Base-by-base conservation (phyloP, 495 filamentous ascomycete species). In the Glarea lozoyensis region DNA sequence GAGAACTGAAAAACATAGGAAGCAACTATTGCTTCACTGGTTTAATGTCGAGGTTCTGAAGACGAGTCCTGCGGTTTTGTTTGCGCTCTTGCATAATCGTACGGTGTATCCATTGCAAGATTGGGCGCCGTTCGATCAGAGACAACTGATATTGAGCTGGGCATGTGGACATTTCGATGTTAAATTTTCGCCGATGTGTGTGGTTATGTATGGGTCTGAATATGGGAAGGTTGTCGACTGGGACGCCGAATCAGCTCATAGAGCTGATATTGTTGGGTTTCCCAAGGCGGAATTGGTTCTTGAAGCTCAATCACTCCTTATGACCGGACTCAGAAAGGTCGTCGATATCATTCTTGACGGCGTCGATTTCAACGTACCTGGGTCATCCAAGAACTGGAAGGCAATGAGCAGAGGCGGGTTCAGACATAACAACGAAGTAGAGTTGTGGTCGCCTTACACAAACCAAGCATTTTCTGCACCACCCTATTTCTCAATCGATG, bases 101-200 rank as follows among this genome's bases (percentile, higher is more conserved):
- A 33, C 31, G 16, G 16, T 23, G 13, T 44, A 44, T 35, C 25
- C 42, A 12, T 31, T 31, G 2, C 27, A 34, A 23, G 25, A 36
- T 20, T 44, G 42, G 42, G 42, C 42, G 13, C 27, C 42, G 2
- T 44, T 44, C 42, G 42, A 44, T 21, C 18, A 18, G 25, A 44
- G 12, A 19, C 42, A 44, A 34, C 18, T 44, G 15, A 35, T 22
- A 19, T 12, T 7, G n/a, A 29, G n/a, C n/a, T 29, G 25, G 25
- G 25, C 25, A 7, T 7, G 7, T n/a, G 25, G 25, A 34, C 6
- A 19, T 21, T 23, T 44, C 27, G 42, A 32, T 23, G 42, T 44
- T 4, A 21, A 44, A 15, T 44, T 44, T 23, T 44, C 27, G 3
- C 16, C 16, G 9, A 44, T 19, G 23, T 44, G 42, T n/a, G 42